Percentiles rank a stretch among this genome's conserved stretches.
These are phyloP conservation scores for Grigorovia jiainica DNA, from an alignment of 805 yeast genomes.

Conservation along the genomic window DNA sequence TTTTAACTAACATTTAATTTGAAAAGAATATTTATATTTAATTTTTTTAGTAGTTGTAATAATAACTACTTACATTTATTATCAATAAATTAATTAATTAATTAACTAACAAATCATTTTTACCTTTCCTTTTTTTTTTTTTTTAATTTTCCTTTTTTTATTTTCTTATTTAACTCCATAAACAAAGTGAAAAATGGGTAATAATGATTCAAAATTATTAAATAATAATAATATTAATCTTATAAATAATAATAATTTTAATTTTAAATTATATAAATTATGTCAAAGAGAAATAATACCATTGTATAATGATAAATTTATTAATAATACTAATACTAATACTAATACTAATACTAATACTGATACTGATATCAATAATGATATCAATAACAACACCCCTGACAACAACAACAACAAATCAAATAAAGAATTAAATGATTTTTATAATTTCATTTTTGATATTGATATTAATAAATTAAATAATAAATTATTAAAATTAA, in stretches of 20 bases:
- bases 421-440: not conserved
- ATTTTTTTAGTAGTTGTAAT: no score
- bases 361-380: not conserved
- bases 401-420: not conserved
- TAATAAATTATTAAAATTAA: not conserved
- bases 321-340: not conserved
- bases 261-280: not conserved
- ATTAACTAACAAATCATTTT: no score
- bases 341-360: not conserved
- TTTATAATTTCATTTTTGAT: not conserved
- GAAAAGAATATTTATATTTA: no score
- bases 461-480: not conserved
- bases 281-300: not conserved
- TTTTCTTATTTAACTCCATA: not conserved
- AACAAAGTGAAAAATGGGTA: slow-evolving; percentile 43
- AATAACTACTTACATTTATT: no score
- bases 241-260: not conserved
- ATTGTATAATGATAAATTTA: not conserved
- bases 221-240: not conserved
- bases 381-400: not conserved
- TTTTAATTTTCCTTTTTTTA: not conserved
- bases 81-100: no score
- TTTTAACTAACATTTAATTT: no score
- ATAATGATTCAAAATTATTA: slow-evolving; percentile 54
- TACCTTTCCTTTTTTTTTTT: not conserved